These are phyloP conservation scores for Corymbia citriodora DNA, from an alignment of 441 rosid species.

Conservation along the genomic window DNA sequence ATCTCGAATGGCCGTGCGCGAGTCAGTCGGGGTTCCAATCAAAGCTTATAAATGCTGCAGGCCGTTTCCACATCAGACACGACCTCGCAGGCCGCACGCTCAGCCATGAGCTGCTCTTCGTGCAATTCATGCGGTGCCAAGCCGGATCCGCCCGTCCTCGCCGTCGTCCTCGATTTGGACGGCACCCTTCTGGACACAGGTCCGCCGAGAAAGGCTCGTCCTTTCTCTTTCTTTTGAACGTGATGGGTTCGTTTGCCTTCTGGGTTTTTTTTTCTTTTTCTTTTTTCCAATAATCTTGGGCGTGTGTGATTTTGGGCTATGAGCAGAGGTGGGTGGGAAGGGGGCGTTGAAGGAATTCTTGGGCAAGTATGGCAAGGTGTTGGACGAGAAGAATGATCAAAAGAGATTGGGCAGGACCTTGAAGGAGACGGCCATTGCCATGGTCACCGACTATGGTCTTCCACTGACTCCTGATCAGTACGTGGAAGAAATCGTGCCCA, in stretches of 20 bases:
- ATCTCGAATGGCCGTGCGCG: neutral
- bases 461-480: slow-evolving; percentile 31
- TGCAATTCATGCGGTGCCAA: slow-evolving; percentile 4
- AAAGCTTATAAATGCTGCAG: neutral
- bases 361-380: slow-evolving; percentile 27
- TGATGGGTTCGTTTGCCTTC: neutral
- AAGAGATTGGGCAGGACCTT: slow-evolving; percentile 34
- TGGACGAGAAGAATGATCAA: slow-evolving; percentile 8
- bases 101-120: slow-evolving; percentile 3
- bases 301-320: neutral
- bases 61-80: neutral
- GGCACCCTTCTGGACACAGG: slow-evolving; percentile 37
- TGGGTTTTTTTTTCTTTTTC: neutral
- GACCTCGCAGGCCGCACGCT: neutral
- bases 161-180: slow-evolving; percentile 36
- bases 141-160: slow-evolving; percentile 4
- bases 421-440: slow-evolving; percentile 25
- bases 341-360: slow-evolving; percentile 28
- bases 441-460: slow-evolving; percentile 29
- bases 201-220: neutral
- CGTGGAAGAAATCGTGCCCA: slow-evolving; percentile 25
- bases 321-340: slow-evolving; percentile 23
- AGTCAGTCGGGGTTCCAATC: neutral
- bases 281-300: neutral
- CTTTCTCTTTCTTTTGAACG: neutral